A percentile compares a stretch with the other conserved stretches of the same genome.
These are phyloP conservation scores for Dispira parvispora DNA, from an alignment of 192 early-diverging fungal species.

Conservation along the genomic window DNA sequence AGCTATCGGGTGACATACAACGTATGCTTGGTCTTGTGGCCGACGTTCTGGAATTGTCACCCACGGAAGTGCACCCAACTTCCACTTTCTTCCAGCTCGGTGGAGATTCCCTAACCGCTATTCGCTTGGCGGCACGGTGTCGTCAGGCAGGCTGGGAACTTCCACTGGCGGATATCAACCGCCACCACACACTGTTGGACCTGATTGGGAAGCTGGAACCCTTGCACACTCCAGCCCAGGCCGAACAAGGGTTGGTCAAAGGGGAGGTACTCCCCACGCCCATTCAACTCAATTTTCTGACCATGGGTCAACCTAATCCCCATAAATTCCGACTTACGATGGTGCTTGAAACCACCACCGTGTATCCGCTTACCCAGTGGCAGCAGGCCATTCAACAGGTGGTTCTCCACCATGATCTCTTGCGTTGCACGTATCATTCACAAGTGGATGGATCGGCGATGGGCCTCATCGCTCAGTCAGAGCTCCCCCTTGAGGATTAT, in stretches of 20 bases:
- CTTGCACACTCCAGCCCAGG: background rate
- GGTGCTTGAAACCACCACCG: background rate
- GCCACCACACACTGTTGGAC: background rate
- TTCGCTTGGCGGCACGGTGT: constrained; percentile 3
- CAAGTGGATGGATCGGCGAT: background rate
- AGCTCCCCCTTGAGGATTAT: background rate
- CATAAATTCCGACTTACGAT: background rate
- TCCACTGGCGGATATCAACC: constrained; percentile 3
- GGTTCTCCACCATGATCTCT: background rate
- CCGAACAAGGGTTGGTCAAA: background rate
- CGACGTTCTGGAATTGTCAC: background rate
- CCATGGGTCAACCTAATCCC: background rate
- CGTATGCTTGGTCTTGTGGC: background rate
- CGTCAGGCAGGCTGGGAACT: constrained; percentile 5
- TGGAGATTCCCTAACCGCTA: constrained; percentile 20
- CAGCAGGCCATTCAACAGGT: background rate
- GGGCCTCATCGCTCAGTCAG: background rate
- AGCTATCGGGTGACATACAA: background rate
- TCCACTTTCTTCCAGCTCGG: constrained; percentile 23
- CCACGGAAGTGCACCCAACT: background rate
- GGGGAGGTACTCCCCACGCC: background rate
- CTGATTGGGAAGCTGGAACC: background rate
- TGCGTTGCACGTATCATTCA: background rate
- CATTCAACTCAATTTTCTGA: constrained; percentile 1
- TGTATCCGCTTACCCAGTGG: background rate